phyloP scores from a whole-genome alignment of 306 rosid species.

The Cucumis cinereus region DNA sequence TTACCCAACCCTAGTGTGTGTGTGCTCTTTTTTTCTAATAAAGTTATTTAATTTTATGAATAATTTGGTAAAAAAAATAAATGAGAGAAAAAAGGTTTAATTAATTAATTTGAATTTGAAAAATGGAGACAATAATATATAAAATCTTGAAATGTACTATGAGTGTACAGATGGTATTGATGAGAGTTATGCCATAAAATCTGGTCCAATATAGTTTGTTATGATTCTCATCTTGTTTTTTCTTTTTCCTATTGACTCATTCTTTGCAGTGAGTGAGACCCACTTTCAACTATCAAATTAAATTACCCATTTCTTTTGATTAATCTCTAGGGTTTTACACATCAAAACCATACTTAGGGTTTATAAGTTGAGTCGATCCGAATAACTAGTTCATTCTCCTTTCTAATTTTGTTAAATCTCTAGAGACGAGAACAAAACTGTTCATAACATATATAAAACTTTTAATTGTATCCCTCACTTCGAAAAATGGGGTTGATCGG shows the following conservation, averaged over 20 bases:
- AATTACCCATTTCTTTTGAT: not conserved
- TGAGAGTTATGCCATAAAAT: not conserved
- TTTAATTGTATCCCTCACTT: too few species aligned
- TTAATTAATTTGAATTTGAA: not conserved
- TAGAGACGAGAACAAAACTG: too few species aligned
- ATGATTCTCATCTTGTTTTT: not conserved
- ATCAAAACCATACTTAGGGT: not conserved
- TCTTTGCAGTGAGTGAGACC: not conserved
- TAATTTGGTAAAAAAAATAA: too few species aligned
- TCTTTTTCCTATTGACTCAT: not conserved
- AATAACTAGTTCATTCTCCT: too few species aligned
- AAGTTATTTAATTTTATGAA: not conserved
- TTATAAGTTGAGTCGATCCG: too few species aligned
- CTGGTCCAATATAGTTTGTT: not conserved
- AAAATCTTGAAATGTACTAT: not conserved
- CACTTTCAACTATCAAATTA: not conserved
- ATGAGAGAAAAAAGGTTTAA: not conserved
- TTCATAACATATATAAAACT: too few species aligned
- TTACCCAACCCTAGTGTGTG: not conserved
- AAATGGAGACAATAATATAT: not conserved
- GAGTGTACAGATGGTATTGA: not conserved
- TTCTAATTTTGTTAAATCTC: not conserved
- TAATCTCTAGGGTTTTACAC: not conserved
- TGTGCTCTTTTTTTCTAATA: not conserved
- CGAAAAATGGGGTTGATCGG: too few species aligned